Percentiles rank a stretch among this genome's conserved stretches.
Evolutionary conservation across 352 stramenopile genomes (phyloP).

Genomic region (Phytophthora pistaciae): DNA sequence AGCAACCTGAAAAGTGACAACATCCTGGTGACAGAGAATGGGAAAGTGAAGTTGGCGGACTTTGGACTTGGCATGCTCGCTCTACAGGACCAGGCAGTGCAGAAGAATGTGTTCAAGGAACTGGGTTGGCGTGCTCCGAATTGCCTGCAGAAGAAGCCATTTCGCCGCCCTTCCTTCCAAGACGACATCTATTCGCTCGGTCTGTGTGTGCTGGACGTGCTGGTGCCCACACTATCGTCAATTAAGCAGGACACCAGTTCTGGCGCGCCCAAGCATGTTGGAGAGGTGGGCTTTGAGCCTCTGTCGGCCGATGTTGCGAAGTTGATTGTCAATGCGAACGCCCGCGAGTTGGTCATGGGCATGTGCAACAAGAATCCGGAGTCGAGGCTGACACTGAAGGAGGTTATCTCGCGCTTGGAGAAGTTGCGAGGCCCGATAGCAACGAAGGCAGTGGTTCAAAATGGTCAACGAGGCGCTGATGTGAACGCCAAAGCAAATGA

Average conservation of each 20-base stretch:
- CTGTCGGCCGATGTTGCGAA: neutral
- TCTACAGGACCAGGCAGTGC: slow-evolving; percentile 20
- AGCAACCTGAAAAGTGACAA: slow-evolving; percentile 32
- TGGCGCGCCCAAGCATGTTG: slow-evolving; percentile 7
- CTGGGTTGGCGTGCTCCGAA: slow-evolving; percentile 27
- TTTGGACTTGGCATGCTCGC: slow-evolving; percentile 26
- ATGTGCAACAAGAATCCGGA: slow-evolving; percentile 17
- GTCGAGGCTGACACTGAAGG: neutral
- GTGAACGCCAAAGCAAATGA: neutral
- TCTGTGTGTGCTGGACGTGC: slow-evolving; percentile 27
- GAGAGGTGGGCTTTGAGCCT: slow-evolving; percentile 12
- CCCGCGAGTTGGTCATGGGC: slow-evolving; percentile 5
- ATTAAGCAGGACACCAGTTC: neutral
- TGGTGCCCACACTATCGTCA: slow-evolving; percentile 8
- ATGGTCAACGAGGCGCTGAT: neutral
- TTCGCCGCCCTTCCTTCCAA: slow-evolving; percentile 17
- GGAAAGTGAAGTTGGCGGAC: slow-evolving; percentile 19
- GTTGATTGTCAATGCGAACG: neutral
- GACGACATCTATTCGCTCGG: slow-evolving; percentile 33
- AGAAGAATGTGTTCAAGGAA: slow-evolving; percentile 11
- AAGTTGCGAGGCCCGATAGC: neutral
- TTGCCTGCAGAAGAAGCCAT: slow-evolving; percentile 4
- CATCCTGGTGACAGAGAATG: slow-evolving; percentile 24
- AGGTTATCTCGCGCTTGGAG: slow-evolving; percentile 14
- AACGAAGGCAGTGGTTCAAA: neutral